Base-by-base conservation (phyloP, 768 basidiomycete genomes). In the Phaeotremella skinneri region DNA sequence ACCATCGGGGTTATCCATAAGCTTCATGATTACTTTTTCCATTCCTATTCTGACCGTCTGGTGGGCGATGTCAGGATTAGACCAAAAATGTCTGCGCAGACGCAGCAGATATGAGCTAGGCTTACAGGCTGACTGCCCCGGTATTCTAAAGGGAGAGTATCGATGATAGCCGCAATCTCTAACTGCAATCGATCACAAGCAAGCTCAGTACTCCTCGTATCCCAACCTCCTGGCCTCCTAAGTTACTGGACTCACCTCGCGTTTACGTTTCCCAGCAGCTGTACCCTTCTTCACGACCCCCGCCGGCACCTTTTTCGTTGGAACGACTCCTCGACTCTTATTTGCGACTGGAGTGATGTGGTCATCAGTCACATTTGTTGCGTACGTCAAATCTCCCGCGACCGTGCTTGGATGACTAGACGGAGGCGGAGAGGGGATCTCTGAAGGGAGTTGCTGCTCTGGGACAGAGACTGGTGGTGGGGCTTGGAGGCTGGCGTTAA, bases 131-230 rank as follows among this genome's bases (percentile, higher is more conserved):
- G 90, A 64, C 81, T 87, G 7, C 92, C 92, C 23, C 92, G 83
- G 73, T 91, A 97, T 76, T 94, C 92, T 13, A 97, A 81, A 0
- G 92, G 92, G 34, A 94, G 80, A 54, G 83, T 84, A 25, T 85
- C 82, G 16, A 93, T 82, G 16, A 89, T 82, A 58, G 83, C 84
- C 62, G 91, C 90, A n/a, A 79, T 73, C 54, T 70, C 69, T 31
- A 69, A 39, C 69, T 70, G 42, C 20, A n/a, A n/a, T n/a, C n/a
- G n/a, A n/a, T n/a, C n/a, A n/a, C 39, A 7, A 53, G 59, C 50
- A 20, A 63, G 52, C 52, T 20, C 13, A 23, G n/a, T n/a, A n/a
- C n/a, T n/a, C n/a, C n/a, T n/a, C n/a, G n/a, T n/a, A n/a, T n/a
- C n/a, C n/a, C n/a, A n/a, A n/a, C n/a, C n/a, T n/a, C n/a, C n/a